Percentiles rank a stretch among this genome's conserved stretches.
Evolutionary conservation across 2,329 filamentous ascomycete genomes (phyloP).

Genomic region (Xylaria sp.): DNA sequence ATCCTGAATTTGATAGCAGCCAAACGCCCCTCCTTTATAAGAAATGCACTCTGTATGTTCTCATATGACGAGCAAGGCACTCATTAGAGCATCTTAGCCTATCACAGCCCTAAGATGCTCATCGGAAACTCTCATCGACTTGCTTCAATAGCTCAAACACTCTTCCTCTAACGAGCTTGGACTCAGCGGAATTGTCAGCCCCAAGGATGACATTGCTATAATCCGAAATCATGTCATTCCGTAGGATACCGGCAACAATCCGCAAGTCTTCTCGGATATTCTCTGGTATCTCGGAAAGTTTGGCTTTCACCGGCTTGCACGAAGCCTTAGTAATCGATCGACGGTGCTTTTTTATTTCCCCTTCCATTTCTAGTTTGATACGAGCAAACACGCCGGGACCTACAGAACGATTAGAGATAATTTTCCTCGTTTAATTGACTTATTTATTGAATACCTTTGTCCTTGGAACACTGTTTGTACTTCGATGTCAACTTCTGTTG

Average conservation of each 20-base stretch:
- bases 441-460: constrained; percentile 19
- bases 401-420: constrained; percentile 5
- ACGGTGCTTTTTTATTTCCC: constrained; percentile 12
- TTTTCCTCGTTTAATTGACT: not conserved
- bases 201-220: constrained; percentile 30
- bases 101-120: not conserved
- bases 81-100: not conserved
- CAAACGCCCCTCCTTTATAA: not conserved
- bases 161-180: constrained; percentile 18
- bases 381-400: constrained; percentile 37
- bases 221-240: constrained; percentile 26
- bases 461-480: constrained; percentile 22
- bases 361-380: constrained; percentile 28
- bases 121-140: constrained; percentile 31
- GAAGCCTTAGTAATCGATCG: constrained; percentile 17
- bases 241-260: constrained; percentile 15
- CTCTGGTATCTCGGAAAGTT: constrained; percentile 19
- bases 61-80: not conserved
- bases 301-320: not conserved
- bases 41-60: not conserved
- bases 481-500: constrained; percentile 16
- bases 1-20: not conserved
- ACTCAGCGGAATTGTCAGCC: constrained; percentile 1
- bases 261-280: constrained; percentile 21
- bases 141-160: constrained; percentile 24